Conservation (phyloP, 768 basidiomycete genomes). For the Lentinula sp. region DNA sequence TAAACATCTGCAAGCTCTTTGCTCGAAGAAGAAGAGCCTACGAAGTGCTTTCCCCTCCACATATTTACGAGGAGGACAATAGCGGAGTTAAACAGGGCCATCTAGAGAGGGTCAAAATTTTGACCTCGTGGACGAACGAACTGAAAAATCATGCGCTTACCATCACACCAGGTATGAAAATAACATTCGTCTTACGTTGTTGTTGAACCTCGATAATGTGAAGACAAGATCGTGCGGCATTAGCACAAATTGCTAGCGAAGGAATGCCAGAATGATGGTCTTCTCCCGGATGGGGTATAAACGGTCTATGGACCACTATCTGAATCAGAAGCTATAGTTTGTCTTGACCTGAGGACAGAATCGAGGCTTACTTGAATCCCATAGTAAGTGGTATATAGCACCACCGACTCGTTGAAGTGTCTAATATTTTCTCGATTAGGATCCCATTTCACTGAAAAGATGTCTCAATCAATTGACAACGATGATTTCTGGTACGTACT, state of each 20-base stretch:
- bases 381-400: conserved; percentile 42
- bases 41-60: neutral
- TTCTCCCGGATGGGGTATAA: neutral
- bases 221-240: conserved; percentile 4
- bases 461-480: neutral
- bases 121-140: neutral
- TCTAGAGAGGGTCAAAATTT: neutral
- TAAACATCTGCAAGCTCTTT: conserved; percentile 1
- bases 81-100: neutral
- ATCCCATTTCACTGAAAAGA: conserved; percentile 29
- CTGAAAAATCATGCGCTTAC: neutral
- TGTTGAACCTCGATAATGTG: conserved; percentile 1
- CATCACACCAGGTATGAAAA: conserved; percentile 1
- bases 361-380: conserved; percentile 25
- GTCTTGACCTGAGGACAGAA: neutral
- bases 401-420: conserved; percentile 42
- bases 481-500: conserved; percentile 4
- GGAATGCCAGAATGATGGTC: neutral
- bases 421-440: conserved; percentile 28
- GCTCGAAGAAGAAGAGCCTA: neutral
- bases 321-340: neutral
- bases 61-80: conserved; percentile 1
- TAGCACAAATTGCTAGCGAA: conserved; percentile 2
- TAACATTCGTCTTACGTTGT: neutral
- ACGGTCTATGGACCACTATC: neutral